Evolutionary conservation across 441 rosid species (phyloP).

Genomic region (Erodium chrysanthum): DNA sequence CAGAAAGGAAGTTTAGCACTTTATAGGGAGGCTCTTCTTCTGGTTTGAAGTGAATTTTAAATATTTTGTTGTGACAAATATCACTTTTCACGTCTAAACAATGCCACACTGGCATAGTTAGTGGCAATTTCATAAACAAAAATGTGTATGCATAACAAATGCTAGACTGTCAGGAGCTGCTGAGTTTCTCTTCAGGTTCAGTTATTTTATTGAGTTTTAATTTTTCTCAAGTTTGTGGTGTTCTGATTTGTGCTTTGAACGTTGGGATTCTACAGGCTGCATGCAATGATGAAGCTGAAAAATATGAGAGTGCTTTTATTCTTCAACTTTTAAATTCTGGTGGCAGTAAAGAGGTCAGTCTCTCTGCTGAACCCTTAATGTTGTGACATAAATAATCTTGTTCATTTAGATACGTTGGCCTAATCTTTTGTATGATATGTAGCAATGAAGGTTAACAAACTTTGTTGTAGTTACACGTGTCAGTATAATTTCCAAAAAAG

Average conservation of each 20-base stretch:
- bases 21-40: neutral
- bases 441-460: too few relatives aligned
- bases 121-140: neutral
- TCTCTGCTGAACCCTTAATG: neutral
- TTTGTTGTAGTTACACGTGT: too few relatives aligned
- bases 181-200: neutral
- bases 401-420: too few relatives aligned
- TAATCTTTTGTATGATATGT: too few relatives aligned
- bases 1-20: neutral
- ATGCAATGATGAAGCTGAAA: slow-evolving; percentile 58
- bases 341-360: slow-evolving; percentile 50
- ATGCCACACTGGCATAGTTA: neutral
- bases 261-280: slow-evolving; percentile 45
- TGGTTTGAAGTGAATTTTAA: neutral
- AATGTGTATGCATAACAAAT: neutral
- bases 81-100: neutral
- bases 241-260: slow-evolving; percentile 8
- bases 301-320: slow-evolving; percentile 66
- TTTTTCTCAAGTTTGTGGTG: neutral
- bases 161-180: neutral
- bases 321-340: slow-evolving; percentile 58
- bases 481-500: too few relatives aligned
- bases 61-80: neutral
- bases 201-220: neutral
- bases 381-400: too few relatives aligned